Evolutionary conservation across 1,284 basidiomycete species (phyloP).

Genomic region (Marasmius fiardii): DNA sequence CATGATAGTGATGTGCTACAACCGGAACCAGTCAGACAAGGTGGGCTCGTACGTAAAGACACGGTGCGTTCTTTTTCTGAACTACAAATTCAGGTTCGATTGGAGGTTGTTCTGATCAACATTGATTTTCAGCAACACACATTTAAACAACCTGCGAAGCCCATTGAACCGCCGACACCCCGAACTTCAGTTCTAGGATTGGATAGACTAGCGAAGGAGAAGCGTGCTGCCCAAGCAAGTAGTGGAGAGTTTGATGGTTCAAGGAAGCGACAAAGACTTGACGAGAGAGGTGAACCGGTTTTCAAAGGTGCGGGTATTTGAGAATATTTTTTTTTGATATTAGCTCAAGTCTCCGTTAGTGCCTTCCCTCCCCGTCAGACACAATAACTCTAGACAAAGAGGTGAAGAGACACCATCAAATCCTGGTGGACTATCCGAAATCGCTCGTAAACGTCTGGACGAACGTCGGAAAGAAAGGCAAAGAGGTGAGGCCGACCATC

Average conservation of each 20-base stretch:
- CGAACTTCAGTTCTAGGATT: conserved; percentile 79
- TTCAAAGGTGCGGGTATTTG: conserved; percentile 72
- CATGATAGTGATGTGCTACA: conserved; percentile 79
- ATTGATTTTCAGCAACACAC: conserved; percentile 56
- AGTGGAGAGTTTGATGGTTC: conserved; percentile 40
- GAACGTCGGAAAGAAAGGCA: conserved; percentile 75
- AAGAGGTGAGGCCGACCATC: conserved; percentile 39
- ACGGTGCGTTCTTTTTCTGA: conserved; percentile 47
- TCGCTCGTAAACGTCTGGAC: conserved; percentile 69
- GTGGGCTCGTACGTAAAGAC: conserved; percentile 70
- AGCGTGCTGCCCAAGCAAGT: conserved; percentile 54
- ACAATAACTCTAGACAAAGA: conserved; percentile 62
- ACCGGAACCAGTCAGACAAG: conserved; percentile 71
- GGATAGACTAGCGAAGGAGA: conserved; percentile 85
- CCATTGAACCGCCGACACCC: conserved; percentile 70
- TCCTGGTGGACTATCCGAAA: conserved; percentile 81
- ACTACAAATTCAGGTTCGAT: neutral
- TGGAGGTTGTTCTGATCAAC: conserved; percentile 3
- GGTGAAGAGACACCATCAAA: conserved; percentile 94
- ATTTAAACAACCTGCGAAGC: conserved; percentile 71
- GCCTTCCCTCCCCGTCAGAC: conserved; percentile 64
- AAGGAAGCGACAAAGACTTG: conserved; percentile 65
- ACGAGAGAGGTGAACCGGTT: conserved; percentile 58
- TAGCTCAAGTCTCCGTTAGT: conserved; percentile 41
- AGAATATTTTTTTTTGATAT: neutral